Evolutionary conservation across 352 stramenopile genomes (phyloP), one percentile per base, ranked within the genome.

Genomic region (Elongisporangium anandrum): DNA sequence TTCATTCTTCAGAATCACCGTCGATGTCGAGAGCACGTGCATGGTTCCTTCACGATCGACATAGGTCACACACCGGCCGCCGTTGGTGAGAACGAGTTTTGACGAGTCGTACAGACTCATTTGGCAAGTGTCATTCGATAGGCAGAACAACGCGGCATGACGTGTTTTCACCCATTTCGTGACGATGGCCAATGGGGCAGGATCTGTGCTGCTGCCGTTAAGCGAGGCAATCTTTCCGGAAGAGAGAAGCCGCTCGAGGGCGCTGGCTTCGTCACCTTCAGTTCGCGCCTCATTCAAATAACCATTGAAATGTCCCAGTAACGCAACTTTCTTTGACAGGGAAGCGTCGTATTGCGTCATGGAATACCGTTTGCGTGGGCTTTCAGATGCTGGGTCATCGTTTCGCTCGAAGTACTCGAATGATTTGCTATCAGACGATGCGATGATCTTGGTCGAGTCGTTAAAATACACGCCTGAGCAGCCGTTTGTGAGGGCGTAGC

Each of bases 161-260:
- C 96, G 96, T 21, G 97, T 99, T 58, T 97, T 97, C 64, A 99
- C 85, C 97, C 96, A 99, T 70, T 99, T 99, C 67, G 98, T 98
- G 48, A 99, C 81, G 65, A 94, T 99, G 12, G 97, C 78, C 71
- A 99, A 86, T 15, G 68, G 66, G 16, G 70, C 58, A 17, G 24
- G 54, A 13, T 22, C 50, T 23, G 24, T 48, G 20, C 47, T 22
- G 23, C 54, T 56, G 22, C 51, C 50, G 21, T 51, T n/a, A n/a
- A n/a, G n/a, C n/a, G n/a, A n/a, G n/a, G n/a, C n/a, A n/a, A n/a
- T 50, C 53, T 60, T 60, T 41, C 5, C 65, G 47, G n/a, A 66
- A 57, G 45, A 72, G 63, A 9, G 68, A 69, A 20, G 64, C 58
- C 22, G 61, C 57, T 85, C 76, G 21, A 87, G 56, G 6, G 65